Base-by-base conservation (phyloP, 2,329 filamentous ascomycete genomes). In the Peltaster fructicola region DNA sequence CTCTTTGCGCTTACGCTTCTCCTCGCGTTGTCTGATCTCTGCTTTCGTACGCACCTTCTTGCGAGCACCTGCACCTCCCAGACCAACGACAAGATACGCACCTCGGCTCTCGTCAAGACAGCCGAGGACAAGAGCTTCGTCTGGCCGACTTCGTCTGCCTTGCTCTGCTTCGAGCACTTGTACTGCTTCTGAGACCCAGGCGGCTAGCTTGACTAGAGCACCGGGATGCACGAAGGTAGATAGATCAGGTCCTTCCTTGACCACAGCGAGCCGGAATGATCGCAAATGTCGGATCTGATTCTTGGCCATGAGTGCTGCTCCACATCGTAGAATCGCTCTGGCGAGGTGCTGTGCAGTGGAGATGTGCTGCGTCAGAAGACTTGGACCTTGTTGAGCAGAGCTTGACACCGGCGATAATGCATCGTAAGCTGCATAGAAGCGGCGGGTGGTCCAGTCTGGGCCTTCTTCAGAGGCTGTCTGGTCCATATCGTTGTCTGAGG, bases 131-230 rank as follows among this genome's bases (percentile, higher is more conserved):
- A 98, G 65, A 4, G 88, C 85, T 15, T 78, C 77, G 8, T 75
- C 63, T 8, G 24, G 32, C 28, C 70, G 65, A 0, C 67, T 65
- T 15, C 76, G 59, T 30, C 69, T 70, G 2, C 78, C 78, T 13
- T 73, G 75, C 1, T 88, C 80, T 24, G 73, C 70, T 50, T 95
- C 88, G 41, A 91, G 77, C 36, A 93, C 84, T 2, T 75, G 68
- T 21, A 95, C 73, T 0, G 88, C 88, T 52, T 95, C 85, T 22
- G 77, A 80, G 20, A 98, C 68, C 88, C 88, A 98, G 3, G 92
- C 62, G 0, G 85, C 84, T 8, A 98, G 65, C 50, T 95, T 93
- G 2, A 84, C 91, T 13, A 98, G 57, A 2, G 88, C 88, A 5
- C 84, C 80, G 0, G 88, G 84, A 43, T 95, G 85, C 1, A 75